Conservation (phyloP, 495 filamentous ascomycete species). For the Zalerion maritima region DNA sequence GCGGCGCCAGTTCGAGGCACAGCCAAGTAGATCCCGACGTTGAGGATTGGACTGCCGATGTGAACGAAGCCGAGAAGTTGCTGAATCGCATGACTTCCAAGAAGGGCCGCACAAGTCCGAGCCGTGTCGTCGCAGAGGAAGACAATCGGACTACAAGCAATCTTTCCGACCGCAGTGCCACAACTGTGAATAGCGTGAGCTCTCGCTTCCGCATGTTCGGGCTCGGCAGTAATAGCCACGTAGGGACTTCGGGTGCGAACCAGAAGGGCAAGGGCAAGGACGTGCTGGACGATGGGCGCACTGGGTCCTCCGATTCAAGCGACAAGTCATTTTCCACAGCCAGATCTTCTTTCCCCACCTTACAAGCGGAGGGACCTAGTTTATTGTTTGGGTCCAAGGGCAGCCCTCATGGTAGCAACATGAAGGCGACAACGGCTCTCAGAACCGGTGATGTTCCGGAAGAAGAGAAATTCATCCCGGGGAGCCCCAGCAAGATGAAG, state of each 20-base stretch:
- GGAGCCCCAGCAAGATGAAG: constrained; percentile 34
- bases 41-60: constrained; percentile 45
- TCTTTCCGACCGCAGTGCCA: constrained; percentile 25
- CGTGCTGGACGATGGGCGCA: no score
- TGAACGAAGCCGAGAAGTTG: constrained; percentile 38
- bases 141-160: constrained; percentile 22
- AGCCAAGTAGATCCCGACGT: constrained; percentile 41
- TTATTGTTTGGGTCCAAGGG: constrained; percentile 34
- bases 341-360: constrained; percentile 40
- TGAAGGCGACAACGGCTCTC: background rate
- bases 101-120: no score
- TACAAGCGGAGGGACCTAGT: constrained; percentile 51
- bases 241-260: no score
- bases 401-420: background rate
- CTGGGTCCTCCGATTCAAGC: constrained; percentile 9
- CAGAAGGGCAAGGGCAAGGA: no score
- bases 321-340: constrained; percentile 62
- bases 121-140: constrained; percentile 9
- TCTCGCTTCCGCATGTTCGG: constrained; percentile 10
- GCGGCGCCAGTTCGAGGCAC: no score
- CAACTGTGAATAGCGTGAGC: constrained; percentile 16
- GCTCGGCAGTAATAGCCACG: no score
- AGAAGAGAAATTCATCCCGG: constrained; percentile 13
- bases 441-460: background rate
- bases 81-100: no score